Evolutionary conservation across 139 green algal genomes (phyloP).

Genomic region (Eudorina sp.): DNA sequence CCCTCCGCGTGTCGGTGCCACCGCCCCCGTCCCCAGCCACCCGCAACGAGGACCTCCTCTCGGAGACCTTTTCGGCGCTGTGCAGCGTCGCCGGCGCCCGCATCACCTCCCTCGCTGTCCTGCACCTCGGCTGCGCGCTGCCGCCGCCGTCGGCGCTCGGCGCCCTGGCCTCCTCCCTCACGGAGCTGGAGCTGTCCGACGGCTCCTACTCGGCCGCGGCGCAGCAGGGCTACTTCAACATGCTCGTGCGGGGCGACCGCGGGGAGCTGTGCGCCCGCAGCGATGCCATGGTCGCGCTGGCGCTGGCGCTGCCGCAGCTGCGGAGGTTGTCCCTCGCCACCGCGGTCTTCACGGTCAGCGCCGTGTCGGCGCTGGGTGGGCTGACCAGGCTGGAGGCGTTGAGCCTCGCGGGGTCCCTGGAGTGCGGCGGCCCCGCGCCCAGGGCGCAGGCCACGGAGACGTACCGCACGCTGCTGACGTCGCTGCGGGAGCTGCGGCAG

Average conservation of each 20-base stretch:
- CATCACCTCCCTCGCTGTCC: neutral
- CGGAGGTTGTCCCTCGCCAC: constrained; percentile 4
- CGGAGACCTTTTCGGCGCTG: neutral
- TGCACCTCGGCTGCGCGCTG: neutral
- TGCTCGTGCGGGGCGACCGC: neutral
- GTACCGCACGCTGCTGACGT: neutral
- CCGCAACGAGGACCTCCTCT: neutral
- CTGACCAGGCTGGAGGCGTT: constrained; percentile 32
- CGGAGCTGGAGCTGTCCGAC: constrained; percentile 9
- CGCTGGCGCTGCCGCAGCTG: constrained; percentile 1
- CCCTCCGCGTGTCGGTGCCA: neutral
- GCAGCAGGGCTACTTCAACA: constrained; percentile 14
- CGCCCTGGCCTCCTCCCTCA: neutral
- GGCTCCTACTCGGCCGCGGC: neutral
- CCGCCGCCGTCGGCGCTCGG: neutral
- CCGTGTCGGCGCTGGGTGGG: neutral
- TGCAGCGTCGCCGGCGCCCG: too few species aligned
- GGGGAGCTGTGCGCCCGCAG: neutral
- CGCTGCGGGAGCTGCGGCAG: constrained; percentile 3
- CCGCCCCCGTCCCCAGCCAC: neutral
- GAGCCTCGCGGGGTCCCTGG: constrained; percentile 6
- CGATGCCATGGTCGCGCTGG: constrained; percentile 3
- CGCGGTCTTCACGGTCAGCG: neutral
- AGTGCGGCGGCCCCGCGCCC: neutral
- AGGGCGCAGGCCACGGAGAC: neutral